Percentiles rank a stretch among this genome's conserved stretches.
Evolutionary conservation across 2,329 filamentous ascomycete species (phyloP).

Genomic region (Pyrenochaeta sp.): DNA sequence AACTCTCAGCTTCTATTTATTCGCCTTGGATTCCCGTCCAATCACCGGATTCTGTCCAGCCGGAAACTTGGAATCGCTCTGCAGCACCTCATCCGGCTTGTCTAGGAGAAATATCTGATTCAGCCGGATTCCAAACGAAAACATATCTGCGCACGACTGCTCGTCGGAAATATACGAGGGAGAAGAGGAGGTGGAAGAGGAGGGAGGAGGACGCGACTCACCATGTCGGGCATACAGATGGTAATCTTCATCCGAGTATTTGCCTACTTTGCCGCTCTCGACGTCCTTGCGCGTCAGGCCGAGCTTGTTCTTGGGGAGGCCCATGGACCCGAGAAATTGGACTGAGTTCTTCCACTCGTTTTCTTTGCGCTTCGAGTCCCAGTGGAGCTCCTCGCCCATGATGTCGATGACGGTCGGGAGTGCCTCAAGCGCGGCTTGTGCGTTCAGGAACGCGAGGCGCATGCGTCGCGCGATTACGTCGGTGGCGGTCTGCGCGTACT

Average conservation of each 20-base stretch:
- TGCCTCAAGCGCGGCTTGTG: conserved; percentile 86
- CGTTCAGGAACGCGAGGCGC: conserved; percentile 87
- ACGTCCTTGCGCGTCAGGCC: conserved; percentile 64
- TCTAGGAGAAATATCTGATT: conserved; percentile 47
- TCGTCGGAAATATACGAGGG: conserved; percentile 11
- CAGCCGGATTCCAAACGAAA: conserved; percentile 31
- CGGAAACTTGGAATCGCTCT: conserved; percentile 57
- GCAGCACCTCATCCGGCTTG: conserved; percentile 61
- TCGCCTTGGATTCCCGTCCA: conserved; percentile 53
- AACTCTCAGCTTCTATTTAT: conserved; percentile 59
- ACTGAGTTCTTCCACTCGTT: conserved; percentile 79
- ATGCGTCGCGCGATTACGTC: conserved; percentile 88
- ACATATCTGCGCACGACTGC: conserved; percentile 26
- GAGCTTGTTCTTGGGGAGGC: conserved; percentile 64
- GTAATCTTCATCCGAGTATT: conserved; percentile 58
- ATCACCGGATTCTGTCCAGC: conserved; percentile 56
- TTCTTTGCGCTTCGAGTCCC: conserved; percentile 76
- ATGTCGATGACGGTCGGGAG: conserved; percentile 86
- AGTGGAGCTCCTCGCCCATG: conserved; percentile 84
- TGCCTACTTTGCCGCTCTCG: conserved; percentile 58
- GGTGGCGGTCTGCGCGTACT: conserved; percentile 90
- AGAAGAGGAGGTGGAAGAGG: neutral
- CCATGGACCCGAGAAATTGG: conserved; percentile 67
- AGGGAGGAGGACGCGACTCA: too few species aligned
- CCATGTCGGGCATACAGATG: conserved; percentile 59